Evolutionary conservation across 139 green algal genomes (phyloP).

Genomic region (Ettlia oleoabundans): DNA sequence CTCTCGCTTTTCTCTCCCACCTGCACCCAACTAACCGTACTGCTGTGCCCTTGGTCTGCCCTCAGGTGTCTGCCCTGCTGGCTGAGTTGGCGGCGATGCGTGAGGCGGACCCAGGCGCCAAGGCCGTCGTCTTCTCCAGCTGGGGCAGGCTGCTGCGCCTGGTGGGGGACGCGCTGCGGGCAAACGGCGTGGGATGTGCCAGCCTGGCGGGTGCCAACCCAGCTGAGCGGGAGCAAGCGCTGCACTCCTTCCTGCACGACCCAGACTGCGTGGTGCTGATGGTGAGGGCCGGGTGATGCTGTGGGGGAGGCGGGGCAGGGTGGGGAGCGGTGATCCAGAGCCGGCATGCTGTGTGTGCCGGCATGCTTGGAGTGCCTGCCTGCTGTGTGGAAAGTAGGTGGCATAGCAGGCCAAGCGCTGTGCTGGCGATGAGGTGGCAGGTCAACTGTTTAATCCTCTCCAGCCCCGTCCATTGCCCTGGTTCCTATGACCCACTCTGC

Average conservation of each 20-base stretch:
- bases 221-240: constrained; percentile 40
- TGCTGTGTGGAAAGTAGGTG: too few relatives aligned
- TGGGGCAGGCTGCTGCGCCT: constrained; percentile 68
- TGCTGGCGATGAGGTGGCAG: too few relatives aligned
- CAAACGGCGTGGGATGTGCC: constrained; percentile 40
- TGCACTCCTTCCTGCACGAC: constrained; percentile 60
- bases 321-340: neutral
- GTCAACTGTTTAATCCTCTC: too few relatives aligned
- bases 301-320: neutral
- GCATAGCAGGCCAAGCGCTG: too few relatives aligned
- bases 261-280: constrained; percentile 53
- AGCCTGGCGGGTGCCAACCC: constrained; percentile 44
- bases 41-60: neutral
- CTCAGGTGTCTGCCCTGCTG: constrained; percentile 59
- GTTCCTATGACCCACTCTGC: too few relatives aligned
- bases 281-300: neutral
- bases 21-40: too few relatives aligned
- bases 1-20: too few relatives aligned
- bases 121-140: constrained; percentile 57
- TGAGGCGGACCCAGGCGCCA: constrained; percentile 39
- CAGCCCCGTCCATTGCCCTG: too few relatives aligned
- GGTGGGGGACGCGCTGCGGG: constrained; percentile 52
- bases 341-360: neutral
- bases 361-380: too few relatives aligned
- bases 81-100: constrained; percentile 52